Conservation (phyloP, 73 alveolate genomes). For the Paramecium tetraurelia region DNA sequence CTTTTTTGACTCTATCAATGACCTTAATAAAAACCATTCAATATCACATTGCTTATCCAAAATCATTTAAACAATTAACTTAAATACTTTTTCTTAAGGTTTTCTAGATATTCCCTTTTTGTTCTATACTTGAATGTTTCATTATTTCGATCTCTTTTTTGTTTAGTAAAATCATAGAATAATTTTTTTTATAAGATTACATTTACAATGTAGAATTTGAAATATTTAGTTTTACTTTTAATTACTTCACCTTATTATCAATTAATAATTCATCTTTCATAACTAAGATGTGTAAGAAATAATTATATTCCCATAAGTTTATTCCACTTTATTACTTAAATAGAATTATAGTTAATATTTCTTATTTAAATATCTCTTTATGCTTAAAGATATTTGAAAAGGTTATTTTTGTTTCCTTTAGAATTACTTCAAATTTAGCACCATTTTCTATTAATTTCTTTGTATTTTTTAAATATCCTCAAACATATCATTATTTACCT, state of each 20-base stretch:
- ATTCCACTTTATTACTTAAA: neutral
- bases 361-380: neutral
- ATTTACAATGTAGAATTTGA: constrained; percentile 17
- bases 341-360: neutral
- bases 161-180: neutral
- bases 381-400: neutral
- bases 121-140: constrained; percentile 36
- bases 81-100: constrained; percentile 66
- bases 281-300: neutral
- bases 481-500: constrained; percentile 41
- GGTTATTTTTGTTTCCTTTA: constrained; percentile 48
- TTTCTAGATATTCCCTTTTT: constrained; percentile 51
- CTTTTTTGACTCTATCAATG: constrained; percentile 81
- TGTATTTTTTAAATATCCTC: constrained; percentile 24
- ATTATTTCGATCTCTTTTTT: constrained; percentile 52
- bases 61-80: constrained; percentile 83
- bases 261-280: constrained; percentile 14
- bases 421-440: constrained; percentile 17
- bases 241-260: neutral
- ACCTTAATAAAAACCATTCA: constrained; percentile 84
- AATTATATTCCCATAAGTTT: neutral
- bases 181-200: neutral
- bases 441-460: constrained; percentile 41
- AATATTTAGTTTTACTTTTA: constrained; percentile 34
- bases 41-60: constrained; percentile 82